Conservation (phyloP, 2,329 filamentous ascomycete species). For the Raffaelea arxii region DNA sequence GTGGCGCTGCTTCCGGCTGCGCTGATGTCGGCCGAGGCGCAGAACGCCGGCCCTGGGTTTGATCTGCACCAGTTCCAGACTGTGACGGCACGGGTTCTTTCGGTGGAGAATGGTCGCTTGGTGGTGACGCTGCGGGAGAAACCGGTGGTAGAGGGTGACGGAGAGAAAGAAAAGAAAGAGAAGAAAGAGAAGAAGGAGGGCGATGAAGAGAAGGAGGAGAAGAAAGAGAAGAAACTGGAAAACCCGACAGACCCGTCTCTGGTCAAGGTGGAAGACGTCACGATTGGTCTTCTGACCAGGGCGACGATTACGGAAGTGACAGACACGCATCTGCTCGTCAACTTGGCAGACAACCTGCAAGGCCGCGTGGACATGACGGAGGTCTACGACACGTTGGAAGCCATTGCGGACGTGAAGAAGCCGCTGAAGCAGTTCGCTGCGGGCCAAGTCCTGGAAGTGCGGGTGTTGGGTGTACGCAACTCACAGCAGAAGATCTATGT, state of each 20-base stretch:
- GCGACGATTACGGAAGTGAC: constrained; percentile 78
- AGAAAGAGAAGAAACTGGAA: constrained; percentile 12
- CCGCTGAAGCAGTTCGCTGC: constrained; percentile 67
- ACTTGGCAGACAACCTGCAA: constrained; percentile 76
- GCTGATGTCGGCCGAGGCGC: constrained; percentile 62
- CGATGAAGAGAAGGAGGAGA: background rate
- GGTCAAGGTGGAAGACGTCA: constrained; percentile 59
- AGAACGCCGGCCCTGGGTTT: constrained; percentile 58
- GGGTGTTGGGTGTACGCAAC: constrained; percentile 80
- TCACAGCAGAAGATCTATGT: constrained; percentile 84
- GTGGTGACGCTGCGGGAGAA: constrained; percentile 40
- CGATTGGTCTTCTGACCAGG: constrained; percentile 62
- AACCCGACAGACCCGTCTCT: constrained; percentile 53
- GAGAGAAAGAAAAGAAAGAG: constrained; percentile 33
- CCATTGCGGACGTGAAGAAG: constrained; percentile 71
- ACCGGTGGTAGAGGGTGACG: too few relatives aligned
- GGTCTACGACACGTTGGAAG: constrained; percentile 78
- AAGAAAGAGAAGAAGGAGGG: background rate
- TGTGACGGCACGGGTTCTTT: constrained; percentile 60
- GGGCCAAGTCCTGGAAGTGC: constrained; percentile 63
- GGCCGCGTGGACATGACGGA: constrained; percentile 92
- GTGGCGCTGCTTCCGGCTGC: constrained; percentile 73
- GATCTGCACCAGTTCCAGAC: constrained; percentile 71
- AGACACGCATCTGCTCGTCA: constrained; percentile 85
- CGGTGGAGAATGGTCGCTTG: constrained; percentile 65